Conservation (phyloP, 2,329 filamentous ascomycete species). For the Fusarium mangiferae region DNA sequence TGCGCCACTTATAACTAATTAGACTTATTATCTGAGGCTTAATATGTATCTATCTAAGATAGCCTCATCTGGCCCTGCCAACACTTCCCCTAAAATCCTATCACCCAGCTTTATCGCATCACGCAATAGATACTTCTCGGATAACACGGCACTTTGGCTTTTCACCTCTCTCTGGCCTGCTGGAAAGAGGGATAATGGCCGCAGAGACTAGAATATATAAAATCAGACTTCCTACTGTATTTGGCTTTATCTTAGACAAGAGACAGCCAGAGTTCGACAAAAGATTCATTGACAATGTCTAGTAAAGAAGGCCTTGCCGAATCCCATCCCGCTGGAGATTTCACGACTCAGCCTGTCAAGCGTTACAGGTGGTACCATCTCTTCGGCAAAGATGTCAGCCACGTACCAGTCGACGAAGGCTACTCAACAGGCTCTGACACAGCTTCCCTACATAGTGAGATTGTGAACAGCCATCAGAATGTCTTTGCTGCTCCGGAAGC, state of each 20-base stretch:
- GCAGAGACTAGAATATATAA: background rate
- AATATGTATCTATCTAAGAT: background rate
- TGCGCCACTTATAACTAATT: too few relatives aligned
- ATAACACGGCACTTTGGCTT: background rate
- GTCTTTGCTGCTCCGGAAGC: background rate
- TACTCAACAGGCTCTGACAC: background rate
- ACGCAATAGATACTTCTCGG: background rate
- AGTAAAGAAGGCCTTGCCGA: background rate
- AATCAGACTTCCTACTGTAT: rapidly evolving
- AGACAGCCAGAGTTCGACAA: background rate
- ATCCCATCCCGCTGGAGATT: background rate
- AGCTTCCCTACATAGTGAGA: background rate
- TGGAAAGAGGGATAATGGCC: too few relatives aligned
- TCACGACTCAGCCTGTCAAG: background rate
- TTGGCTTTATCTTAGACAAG: rapidly evolving
- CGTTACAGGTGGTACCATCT: background rate
- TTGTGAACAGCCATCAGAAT: background rate
- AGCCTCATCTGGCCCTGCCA: background rate
- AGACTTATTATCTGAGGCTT: too few relatives aligned
- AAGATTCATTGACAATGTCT: background rate
- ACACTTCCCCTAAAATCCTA: background rate
- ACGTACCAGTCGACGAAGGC: background rate
- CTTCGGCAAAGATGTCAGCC: background rate
- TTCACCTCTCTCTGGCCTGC: too few relatives aligned
- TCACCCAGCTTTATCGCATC: background rate